These are phyloP conservation scores for Microdochium trichocladiopsis DNA, from an alignment of 2,329 filamentous ascomycete species.

Conservation along the genomic window DNA sequence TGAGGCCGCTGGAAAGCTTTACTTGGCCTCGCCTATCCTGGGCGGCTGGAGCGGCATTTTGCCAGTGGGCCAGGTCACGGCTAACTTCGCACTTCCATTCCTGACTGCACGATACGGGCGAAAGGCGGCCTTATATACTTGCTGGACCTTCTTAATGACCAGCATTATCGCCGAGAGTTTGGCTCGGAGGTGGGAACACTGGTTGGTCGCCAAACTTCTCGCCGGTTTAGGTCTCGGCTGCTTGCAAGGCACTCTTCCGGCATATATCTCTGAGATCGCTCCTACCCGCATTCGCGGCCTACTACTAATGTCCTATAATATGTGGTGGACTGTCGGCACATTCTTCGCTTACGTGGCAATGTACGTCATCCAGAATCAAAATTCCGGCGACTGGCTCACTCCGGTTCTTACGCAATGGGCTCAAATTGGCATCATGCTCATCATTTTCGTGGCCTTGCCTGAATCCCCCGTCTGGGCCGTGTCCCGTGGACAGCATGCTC, in stretches of 20 bases:
- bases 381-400: constrained; percentile 25
- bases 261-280: constrained; percentile 31
- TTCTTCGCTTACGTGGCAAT: constrained; percentile 30
- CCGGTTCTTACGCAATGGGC: constrained; percentile 36
- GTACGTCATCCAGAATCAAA: constrained; percentile 18
- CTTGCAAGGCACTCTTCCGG: constrained; percentile 29
- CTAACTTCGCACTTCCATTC: constrained; percentile 25
- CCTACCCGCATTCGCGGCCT: too few species aligned
- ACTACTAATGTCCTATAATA: not conserved
- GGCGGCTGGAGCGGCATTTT: constrained; percentile 31
- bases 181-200: constrained; percentile 26
- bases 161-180: constrained; percentile 27
- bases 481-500: not conserved
- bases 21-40: constrained; percentile 25
- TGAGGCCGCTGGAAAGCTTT: constrained; percentile 10
- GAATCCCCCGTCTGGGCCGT: constrained; percentile 8
- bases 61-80: constrained; percentile 19
- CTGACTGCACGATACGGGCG: constrained; percentile 24
- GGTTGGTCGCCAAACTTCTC: constrained; percentile 24
- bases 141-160: constrained; percentile 4
- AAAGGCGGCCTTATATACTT: constrained; percentile 3
- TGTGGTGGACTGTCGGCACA: not conserved
- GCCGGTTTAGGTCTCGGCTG: constrained; percentile 29
- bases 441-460: constrained; percentile 26
- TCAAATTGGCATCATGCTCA: constrained; percentile 26